phyloP scores from a whole-genome alignment of 2,329 filamentous ascomycete genomes.

The Colletotrichum sp. region DNA sequence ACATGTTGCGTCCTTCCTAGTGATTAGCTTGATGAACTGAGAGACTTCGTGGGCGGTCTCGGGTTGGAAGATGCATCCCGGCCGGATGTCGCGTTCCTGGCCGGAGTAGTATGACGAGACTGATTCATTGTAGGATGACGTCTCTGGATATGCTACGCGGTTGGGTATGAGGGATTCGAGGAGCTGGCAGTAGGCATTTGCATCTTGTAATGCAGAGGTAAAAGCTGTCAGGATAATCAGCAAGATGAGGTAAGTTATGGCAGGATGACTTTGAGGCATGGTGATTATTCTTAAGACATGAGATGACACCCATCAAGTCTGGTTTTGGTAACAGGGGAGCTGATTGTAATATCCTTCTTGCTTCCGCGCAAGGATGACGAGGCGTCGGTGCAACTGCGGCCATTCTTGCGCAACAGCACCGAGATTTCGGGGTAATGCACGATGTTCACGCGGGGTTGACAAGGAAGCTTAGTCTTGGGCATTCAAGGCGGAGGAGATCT shows the following conservation, averaged over 20 bases:
- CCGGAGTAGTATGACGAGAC: constrained; percentile 12
- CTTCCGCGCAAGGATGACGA: neutral
- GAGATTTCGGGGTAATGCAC: neutral
- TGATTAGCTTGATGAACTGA: neutral
- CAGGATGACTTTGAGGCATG: neutral
- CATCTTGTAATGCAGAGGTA: neutral
- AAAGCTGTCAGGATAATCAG: neutral
- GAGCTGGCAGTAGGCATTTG: neutral
- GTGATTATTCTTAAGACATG: neutral
- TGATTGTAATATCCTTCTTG: neutral
- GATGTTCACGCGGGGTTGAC: neutral
- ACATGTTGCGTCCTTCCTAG: neutral
- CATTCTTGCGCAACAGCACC: neutral
- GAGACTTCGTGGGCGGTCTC: neutral
- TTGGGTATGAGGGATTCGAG: neutral
- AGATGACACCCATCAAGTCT: neutral
- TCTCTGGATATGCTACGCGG: neutral
- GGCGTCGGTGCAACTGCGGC: neutral
- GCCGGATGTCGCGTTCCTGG: constrained; percentile 8
- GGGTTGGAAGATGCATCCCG: constrained; percentile 20
- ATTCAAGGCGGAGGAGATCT: neutral
- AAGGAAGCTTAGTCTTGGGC: neutral
- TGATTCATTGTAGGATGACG: neutral
- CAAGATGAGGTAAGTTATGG: neutral
- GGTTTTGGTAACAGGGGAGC: neutral